phyloP scores from a whole-genome alignment of 2,329 filamentous ascomycete genomes.

The Colletotrichum sp. region DNA sequence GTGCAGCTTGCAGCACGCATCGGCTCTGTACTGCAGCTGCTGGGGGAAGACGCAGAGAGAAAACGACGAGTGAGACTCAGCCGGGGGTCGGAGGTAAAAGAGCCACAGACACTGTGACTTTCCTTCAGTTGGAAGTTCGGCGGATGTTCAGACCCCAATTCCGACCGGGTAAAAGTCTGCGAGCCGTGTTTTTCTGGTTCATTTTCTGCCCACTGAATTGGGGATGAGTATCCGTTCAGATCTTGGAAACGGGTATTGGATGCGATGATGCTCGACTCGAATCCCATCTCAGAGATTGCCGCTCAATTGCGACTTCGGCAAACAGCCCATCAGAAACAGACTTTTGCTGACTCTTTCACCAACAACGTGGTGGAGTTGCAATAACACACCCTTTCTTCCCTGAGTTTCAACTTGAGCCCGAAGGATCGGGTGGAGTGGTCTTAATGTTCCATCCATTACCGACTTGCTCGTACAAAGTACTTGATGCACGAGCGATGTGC shows the following conservation, averaged over 20 bases:
- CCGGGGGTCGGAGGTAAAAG: background rate
- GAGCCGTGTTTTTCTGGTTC: background rate
- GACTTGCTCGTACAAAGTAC: background rate
- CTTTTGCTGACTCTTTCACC: background rate
- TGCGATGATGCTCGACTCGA: background rate
- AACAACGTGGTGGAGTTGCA: background rate
- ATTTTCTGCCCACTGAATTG: background rate
- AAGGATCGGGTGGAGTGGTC: background rate
- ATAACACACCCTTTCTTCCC: background rate
- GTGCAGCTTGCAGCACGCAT: background rate
- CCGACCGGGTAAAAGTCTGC: background rate
- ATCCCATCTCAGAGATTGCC: background rate
- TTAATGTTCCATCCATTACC: background rate
- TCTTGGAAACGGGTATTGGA: background rate
- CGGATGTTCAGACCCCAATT: background rate
- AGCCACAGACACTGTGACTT: background rate
- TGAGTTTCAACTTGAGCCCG: slow-evolving; percentile 9
- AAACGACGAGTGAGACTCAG: background rate
- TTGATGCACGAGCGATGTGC: background rate
- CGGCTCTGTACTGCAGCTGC: background rate
- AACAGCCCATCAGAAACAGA: background rate
- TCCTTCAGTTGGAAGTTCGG: background rate
- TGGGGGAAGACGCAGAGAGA: background rate
- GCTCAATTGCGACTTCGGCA: background rate
- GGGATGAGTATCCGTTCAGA: background rate